Conservation (phyloP, 2,329 filamentous ascomycete genomes). For the Penicillium occitanis region DNA sequence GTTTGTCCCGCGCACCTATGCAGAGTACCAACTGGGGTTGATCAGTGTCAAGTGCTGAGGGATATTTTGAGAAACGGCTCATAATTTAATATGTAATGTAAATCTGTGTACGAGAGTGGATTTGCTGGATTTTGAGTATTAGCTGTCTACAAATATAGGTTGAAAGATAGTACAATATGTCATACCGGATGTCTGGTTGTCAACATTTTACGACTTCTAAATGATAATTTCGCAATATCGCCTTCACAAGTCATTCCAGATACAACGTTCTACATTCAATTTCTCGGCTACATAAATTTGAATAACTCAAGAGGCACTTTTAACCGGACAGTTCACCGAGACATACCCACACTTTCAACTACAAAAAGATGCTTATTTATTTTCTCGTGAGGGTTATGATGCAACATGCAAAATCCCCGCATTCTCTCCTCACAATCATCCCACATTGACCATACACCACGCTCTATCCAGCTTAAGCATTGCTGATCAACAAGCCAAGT, state of each 20-base stretch:
- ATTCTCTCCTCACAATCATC: background rate
- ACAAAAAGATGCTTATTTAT: background rate
- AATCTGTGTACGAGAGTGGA: background rate
- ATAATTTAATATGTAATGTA: background rate
- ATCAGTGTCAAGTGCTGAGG: background rate
- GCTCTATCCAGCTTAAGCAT: background rate
- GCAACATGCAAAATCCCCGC: constrained; percentile 1
- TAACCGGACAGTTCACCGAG: background rate
- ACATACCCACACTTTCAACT: background rate
- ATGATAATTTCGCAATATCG: too few species aligned
- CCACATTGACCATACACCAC: background rate
- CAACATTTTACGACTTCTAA: too few species aligned
- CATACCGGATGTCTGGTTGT: too few species aligned
- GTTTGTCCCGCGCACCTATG: background rate
- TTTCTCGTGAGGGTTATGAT: background rate
- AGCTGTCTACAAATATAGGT: background rate
- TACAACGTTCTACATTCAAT: background rate
- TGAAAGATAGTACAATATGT: background rate
- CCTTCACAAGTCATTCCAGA: background rate
- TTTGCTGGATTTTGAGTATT: background rate
- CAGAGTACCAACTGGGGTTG: background rate
- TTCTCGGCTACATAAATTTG: background rate
- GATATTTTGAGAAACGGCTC: background rate
- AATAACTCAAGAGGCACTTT: background rate
- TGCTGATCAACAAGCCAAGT: background rate